A percentile compares a stretch with the other conserved stretches of the same genome.
Evolutionary conservation across 2,329 filamentous ascomycete genomes (phyloP).

Genomic region (Passalora sequoiae): DNA sequence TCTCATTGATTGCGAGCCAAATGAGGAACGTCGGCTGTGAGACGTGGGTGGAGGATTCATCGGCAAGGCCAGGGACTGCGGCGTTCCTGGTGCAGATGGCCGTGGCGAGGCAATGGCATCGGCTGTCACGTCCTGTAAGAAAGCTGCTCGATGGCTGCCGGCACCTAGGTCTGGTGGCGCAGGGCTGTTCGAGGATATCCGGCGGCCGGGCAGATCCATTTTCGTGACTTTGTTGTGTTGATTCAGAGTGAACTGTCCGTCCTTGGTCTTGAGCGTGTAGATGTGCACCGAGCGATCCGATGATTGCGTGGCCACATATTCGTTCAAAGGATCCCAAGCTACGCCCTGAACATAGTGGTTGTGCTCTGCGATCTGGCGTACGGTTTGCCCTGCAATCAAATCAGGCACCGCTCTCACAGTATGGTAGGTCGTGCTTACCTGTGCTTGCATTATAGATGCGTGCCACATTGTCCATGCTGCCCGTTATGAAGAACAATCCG

Average conservation of each 20-base stretch:
- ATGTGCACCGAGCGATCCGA: slow-evolving; percentile 97
- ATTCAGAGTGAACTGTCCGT: slow-evolving; percentile 82
- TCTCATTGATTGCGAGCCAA: slow-evolving; percentile 63
- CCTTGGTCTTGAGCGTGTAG: slow-evolving; percentile 92
- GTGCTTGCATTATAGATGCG: slow-evolving; percentile 93
- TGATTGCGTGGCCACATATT: slow-evolving; percentile 96
- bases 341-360: slow-evolving; percentile 98
- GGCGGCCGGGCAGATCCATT: slow-evolving; percentile 86
- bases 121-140: slow-evolving; percentile 52
- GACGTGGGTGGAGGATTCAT: slow-evolving; percentile 96
- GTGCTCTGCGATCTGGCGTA: slow-evolving; percentile 93
- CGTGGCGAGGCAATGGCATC: slow-evolving; percentile 71
- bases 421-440: no score
- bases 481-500: slow-evolving; percentile 90
- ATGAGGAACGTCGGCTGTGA: slow-evolving; percentile 90
- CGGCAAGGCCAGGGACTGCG: slow-evolving; percentile 78
- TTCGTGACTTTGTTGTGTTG: slow-evolving; percentile 77
- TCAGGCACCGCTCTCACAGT: no score
- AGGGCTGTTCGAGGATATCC: slow-evolving; percentile 87
- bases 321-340: slow-evolving; percentile 95
- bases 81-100: slow-evolving; percentile 88
- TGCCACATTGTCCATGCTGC: slow-evolving; percentile 98
- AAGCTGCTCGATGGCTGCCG: slow-evolving; percentile 48
- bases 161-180: slow-evolving; percentile 75
- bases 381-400: slow-evolving; percentile 51